phyloP scores from a whole-genome alignment of 2,329 filamentous ascomycete species.

The Arachnopeziza araneosa region DNA sequence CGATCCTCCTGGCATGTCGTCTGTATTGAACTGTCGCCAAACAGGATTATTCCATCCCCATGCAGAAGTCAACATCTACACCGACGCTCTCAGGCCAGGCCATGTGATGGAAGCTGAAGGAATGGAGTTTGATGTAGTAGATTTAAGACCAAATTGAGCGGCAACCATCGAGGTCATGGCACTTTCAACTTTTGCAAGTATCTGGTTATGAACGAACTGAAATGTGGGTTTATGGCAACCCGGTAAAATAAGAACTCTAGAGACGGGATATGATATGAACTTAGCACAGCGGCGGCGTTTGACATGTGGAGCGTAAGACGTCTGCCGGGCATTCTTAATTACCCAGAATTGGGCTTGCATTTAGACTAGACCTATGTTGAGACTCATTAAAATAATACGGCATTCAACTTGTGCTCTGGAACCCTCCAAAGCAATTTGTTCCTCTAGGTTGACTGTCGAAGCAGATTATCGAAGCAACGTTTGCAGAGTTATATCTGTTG shows the following conservation, averaged over 20 bases:
- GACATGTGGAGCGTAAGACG: not conserved
- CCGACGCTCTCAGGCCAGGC: slow-evolving; percentile 42
- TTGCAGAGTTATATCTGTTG: too few species aligned
- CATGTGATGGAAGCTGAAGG: slow-evolving; percentile 54
- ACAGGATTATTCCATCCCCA: slow-evolving; percentile 81
- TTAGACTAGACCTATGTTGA: not conserved
- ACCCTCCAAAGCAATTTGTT: too few species aligned
- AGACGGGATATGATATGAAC: not conserved
- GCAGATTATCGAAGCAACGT: too few species aligned
- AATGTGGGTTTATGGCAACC: too few species aligned
- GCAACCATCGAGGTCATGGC: not conserved
- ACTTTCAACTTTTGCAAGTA: not conserved
- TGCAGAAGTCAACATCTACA: slow-evolving; percentile 32
- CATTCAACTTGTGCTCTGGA: too few species aligned
- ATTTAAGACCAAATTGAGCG: slow-evolving; percentile 41
- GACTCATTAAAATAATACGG: too few species aligned
- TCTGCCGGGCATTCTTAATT: not conserved
- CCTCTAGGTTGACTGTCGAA: too few species aligned
- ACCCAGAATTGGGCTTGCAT: not conserved
- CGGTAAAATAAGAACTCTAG: too few species aligned
- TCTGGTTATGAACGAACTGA: too few species aligned
- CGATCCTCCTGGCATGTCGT: slow-evolving; percentile 81
- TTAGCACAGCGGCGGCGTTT: not conserved
- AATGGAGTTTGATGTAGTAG: slow-evolving; percentile 58
- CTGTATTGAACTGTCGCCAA: slow-evolving; percentile 75